Percentiles rank a stretch among this genome's conserved stretches.
Conservation (phyloP, 768 basidiomycete species). For the Lentinula edodes region DNA sequence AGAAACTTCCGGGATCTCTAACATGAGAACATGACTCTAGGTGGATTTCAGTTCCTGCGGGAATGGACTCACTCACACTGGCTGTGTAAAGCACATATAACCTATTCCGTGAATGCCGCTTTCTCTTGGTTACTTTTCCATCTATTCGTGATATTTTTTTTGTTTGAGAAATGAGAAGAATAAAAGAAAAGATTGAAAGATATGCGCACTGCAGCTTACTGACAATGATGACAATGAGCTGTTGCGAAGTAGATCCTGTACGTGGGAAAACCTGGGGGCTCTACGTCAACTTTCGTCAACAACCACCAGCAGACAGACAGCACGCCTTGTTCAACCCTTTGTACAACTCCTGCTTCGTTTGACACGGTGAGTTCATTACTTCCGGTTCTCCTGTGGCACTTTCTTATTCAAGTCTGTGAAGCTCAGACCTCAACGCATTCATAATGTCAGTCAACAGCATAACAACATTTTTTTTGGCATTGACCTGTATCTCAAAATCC, state of each 20-base stretch:
- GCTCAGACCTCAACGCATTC: conserved; percentile 24
- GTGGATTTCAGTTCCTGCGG: not conserved
- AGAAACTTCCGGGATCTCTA: not conserved
- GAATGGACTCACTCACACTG: not conserved
- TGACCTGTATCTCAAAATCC: conserved; percentile 12
- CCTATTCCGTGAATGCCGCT: not conserved
- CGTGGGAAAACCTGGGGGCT: not conserved
- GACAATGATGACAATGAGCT: too few relatives aligned
- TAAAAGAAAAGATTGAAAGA: not conserved
- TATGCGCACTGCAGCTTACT: not conserved
- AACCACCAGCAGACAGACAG: not conserved
- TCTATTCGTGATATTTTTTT: not conserved
- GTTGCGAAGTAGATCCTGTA: not conserved
- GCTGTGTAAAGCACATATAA: not conserved
- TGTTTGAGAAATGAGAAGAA: not conserved
- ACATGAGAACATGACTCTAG: not conserved
- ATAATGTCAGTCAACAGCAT: conserved; percentile 30
- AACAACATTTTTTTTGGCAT: conserved; percentile 3
- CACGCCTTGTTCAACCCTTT: not conserved
- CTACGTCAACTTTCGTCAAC: not conserved
- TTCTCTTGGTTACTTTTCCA: not conserved
- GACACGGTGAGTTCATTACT: conserved; percentile 30
- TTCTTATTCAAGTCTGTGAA: not conserved
- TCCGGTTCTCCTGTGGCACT: not conserved
- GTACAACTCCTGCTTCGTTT: conserved; percentile 25